These are phyloP conservation scores for Tetrahymena elliotti DNA, from an alignment of 73 alveolate genomes.

Conservation along the genomic window DNA sequence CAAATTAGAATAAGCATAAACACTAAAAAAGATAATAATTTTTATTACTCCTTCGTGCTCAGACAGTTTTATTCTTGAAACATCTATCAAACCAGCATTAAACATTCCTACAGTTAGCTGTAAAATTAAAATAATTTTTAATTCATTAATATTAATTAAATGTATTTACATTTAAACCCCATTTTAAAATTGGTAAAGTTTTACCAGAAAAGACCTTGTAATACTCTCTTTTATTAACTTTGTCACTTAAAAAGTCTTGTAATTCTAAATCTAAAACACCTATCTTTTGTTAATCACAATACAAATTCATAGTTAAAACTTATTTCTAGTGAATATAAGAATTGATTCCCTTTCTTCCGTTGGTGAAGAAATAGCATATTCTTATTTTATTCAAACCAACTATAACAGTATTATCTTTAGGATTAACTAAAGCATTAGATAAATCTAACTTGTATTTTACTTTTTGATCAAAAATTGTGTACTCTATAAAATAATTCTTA, in stretches of 20 bases:
- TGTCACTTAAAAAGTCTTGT: constrained; percentile 15
- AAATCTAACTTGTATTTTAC: constrained; percentile 20
- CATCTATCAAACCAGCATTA: constrained; percentile 31
- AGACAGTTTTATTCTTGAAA: constrained; percentile 24
- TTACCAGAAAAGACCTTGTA: constrained; percentile 17
- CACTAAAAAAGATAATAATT: neutral
- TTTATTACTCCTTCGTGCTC: constrained; percentile 27
- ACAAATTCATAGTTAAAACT: constrained; percentile 24
- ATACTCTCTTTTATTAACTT: constrained; percentile 33
- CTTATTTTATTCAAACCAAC: constrained; percentile 53
- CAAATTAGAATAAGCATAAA: neutral
- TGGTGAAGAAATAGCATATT: constrained; percentile 51
- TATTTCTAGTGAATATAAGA: constrained; percentile 7
- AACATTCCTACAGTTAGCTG: constrained; percentile 31
- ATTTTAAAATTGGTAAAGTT: constrained; percentile 11
- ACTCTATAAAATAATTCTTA: constrained; percentile 48
- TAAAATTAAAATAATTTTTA: neutral
- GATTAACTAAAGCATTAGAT: neutral
- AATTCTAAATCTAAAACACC: constrained; percentile 29
- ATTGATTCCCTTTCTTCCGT: constrained; percentile 23
- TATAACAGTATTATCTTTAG: constrained; percentile 16
- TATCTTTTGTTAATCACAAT: neutral
- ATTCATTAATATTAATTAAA: neutral
- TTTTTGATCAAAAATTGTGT: constrained; percentile 42
- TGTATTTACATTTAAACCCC: constrained; percentile 25